A percentile compares a stretch with the other conserved stretches of the same genome.
phyloP scores from a whole-genome alignment of 148 eudicot genomes.

The Fagopyrum tataricum region DNA sequence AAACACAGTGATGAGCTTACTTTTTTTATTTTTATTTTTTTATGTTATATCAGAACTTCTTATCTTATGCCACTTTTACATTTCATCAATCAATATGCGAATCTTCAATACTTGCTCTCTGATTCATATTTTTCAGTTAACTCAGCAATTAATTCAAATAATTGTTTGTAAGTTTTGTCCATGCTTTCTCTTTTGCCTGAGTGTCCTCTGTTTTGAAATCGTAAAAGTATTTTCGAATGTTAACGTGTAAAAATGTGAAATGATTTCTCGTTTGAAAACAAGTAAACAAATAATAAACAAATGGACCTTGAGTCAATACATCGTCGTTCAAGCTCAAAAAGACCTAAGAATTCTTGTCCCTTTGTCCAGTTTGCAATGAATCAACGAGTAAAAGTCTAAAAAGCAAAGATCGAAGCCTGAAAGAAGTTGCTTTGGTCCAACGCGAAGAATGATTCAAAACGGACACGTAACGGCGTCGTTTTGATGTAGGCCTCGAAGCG shows the following conservation, averaged over 20 bases:
- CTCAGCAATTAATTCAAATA: not conserved
- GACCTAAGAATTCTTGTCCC: not conserved
- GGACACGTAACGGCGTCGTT: not conserved
- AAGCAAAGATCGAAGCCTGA: not conserved
- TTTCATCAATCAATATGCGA: not conserved
- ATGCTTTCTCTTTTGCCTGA: not conserved
- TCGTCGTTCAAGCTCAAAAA: not conserved
- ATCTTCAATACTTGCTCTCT: not conserved
- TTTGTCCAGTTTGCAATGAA: not conserved
- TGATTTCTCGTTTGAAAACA: not conserved
- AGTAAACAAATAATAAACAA: too few relatives aligned
- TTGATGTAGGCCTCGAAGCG: not conserved
- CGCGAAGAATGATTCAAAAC: slow-evolving; percentile 6
- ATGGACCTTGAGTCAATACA: not conserved
- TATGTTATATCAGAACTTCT: not conserved
- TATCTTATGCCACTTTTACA: not conserved
- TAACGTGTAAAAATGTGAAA: not conserved
- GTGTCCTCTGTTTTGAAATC: not conserved
- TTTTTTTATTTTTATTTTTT: too few relatives aligned
- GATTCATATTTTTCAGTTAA: not conserved
- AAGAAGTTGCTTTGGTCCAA: slow-evolving; percentile 1
- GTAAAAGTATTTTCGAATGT: not conserved
- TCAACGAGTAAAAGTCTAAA: not conserved
- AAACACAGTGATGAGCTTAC: not conserved
- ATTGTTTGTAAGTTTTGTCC: not conserved